phyloP scores from a whole-genome alignment of 2,329 filamentous ascomycete genomes.

The Blumeria hordei region DNA sequence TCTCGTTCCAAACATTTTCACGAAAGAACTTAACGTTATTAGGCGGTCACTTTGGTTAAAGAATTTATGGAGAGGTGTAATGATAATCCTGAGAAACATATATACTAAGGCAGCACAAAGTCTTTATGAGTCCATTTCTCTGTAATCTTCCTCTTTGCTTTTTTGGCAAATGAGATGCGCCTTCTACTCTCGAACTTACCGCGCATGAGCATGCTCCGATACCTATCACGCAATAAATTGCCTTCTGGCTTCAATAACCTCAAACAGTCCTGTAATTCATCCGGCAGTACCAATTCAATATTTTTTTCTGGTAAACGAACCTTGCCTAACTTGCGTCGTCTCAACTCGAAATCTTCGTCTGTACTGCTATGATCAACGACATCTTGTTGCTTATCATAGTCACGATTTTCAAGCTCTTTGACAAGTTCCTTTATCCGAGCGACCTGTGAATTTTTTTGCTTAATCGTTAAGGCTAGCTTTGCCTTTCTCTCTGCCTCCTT shows the following conservation, averaged over 20 bases:
- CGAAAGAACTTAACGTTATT: too few relatives aligned
- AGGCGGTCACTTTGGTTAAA: too few relatives aligned
- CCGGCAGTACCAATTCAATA: constrained; percentile 56
- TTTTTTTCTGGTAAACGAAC: constrained; percentile 51
- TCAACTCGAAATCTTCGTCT: constrained; percentile 36
- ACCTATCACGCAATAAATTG: constrained; percentile 81
- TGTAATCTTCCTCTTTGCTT: constrained; percentile 55
- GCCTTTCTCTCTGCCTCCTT: constrained; percentile 64
- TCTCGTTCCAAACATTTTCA: too few relatives aligned
- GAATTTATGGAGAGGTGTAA: too few relatives aligned
- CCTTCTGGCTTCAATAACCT: constrained; percentile 76
- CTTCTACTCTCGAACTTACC: constrained; percentile 73
- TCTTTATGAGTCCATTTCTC: constrained; percentile 99
- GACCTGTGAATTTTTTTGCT: constrained; percentile 46
- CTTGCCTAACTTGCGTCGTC: constrained; percentile 52
- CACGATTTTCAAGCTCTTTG: constrained; percentile 27
- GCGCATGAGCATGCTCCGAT: constrained; percentile 65
- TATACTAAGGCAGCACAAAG: constrained; percentile 25
- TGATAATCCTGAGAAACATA: not conserved
- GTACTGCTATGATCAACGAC: constrained; percentile 27
- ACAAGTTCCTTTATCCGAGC: constrained; percentile 48
- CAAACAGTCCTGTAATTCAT: constrained; percentile 65
- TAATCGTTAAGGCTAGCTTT: constrained; percentile 53
- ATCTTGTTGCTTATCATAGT: constrained; percentile 20
- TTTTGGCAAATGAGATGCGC: constrained; percentile 57